Base-by-base conservation (phyloP, 2,329 filamentous ascomycete genomes). In the Cladosporium phlei region DNA sequence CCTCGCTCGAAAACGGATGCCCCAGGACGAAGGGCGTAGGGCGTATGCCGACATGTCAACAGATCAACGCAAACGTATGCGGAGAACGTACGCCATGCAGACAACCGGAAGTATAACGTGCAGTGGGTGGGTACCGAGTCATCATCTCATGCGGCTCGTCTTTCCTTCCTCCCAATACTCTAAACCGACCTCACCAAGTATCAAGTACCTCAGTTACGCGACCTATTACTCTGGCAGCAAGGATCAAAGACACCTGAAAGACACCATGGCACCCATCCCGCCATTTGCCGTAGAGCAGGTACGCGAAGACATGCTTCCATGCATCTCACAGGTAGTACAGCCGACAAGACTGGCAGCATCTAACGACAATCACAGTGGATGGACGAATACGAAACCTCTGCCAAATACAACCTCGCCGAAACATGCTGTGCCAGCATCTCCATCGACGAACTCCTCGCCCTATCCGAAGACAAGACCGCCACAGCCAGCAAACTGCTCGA, bases 351-450 rank as follows among this genome's bases (percentile, higher is more conserved):
- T 59, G 1, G 58, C 60, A 19, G 51, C 55, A 21, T 5, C 40
- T 45, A 19, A 45, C 17, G 21, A 12, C 6, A 17, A 4, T 11
- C 4, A 4, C 50, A 79, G 75, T 79, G 76, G 75, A 77, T 79
- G 74, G 74, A 79, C 59, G 65, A 70, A 45, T 69, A 77, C 56
- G 74, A 78, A 54, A 69, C 66, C 1, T 67, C 66, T 21, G 71
- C 71, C 51, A 77, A 75, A 49, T 76, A 76, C 63, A 90, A 94
- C 64, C 77, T 91, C 38, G 84, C 86, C 48, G 86, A 91, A 66
- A 91, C 86, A 1, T 91, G 86, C 60, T 84, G 80, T 47, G 80
- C 83, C 2, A 88, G 85, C 3, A 72, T 91, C 17, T 89, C 86
- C 0, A 69, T 91, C 49, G 74, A 84, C 19, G 78, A 89, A 38